Conservation (phyloP, 345 rosid species). For the Boechera retrofracta region DNA sequence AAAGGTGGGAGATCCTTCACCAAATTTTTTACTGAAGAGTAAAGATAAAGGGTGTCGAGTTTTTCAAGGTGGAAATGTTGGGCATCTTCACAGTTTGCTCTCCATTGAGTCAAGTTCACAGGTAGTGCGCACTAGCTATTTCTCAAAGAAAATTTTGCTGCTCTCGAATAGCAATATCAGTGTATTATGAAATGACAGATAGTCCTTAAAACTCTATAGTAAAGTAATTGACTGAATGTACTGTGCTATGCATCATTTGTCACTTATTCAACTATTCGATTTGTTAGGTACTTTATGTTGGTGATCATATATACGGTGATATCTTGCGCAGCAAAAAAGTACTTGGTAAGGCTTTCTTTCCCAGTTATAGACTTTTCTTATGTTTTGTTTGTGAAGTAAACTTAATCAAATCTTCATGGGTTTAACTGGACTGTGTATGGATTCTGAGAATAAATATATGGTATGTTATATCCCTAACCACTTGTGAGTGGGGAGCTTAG, state of each 20-base stretch:
- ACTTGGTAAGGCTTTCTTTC: constrained; percentile 62
- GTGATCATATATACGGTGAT: constrained; percentile 98
- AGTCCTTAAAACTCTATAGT: neutral
- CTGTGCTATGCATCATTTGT: neutral
- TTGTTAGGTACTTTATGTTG: constrained; percentile 89
- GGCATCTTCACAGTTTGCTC: constrained; percentile 93
- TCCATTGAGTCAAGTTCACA: constrained; percentile 95
- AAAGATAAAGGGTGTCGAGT: constrained; percentile 57
- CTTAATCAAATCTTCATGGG: neutral
- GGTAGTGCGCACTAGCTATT: constrained; percentile 47
- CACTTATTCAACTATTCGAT: constrained; percentile 17
- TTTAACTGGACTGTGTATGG: neutral
- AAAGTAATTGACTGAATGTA: neutral
- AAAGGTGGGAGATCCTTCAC: constrained; percentile 71
- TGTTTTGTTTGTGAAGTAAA: neutral
- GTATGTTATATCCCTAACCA: constrained; percentile 3
- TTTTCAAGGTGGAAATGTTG: constrained; percentile 97
- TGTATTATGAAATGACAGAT: neutral
- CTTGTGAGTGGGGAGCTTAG: neutral
- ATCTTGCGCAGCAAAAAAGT: constrained; percentile 94
- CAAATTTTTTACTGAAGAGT: constrained; percentile 50
- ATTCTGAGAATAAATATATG: constrained; percentile 1
- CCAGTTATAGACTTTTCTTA: constrained; percentile 8
- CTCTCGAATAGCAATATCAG: neutral
- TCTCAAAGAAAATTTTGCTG: neutral